Evolutionary conservation across 108 stramenopile genomes (phyloP), one percentile per base, ranked within the genome.

Genomic region (Cyclotella distinguenda): DNA sequence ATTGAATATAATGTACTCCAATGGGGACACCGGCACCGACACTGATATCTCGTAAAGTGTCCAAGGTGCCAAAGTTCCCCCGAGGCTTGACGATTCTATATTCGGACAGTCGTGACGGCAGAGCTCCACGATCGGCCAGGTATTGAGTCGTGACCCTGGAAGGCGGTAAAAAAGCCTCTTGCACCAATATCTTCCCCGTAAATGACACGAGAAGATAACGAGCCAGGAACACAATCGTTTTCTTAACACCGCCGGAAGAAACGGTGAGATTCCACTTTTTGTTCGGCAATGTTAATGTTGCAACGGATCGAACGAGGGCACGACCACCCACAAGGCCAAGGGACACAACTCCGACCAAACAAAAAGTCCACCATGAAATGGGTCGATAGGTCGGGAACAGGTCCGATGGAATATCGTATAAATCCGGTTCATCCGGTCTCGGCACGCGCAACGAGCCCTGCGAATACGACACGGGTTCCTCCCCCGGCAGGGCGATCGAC

Each of bases 61-160:
- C n/a, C n/a, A n/a, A n/a, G 43, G 9, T 25, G 44, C 16, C 51
- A 34, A 21, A 22, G n/a, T 44, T 35, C 1, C 10, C 9, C 21
- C 58, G 9, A 21, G 76, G 74, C 13, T 50, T 68, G 10, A 81
- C 62, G 5, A 42, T 18, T 55, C 79, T 53, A 60, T 83, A 88
- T 8, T 60, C 57, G 18, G 91, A 93, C 32, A 88, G 61, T 10
- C 21, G 51, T 3, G 85, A 85, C 1, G 91, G 91, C 26, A 89
- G 55, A 21, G 49, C 72, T 25, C 66, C 82, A 15, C 68, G 60
- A 38, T 82, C 76, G 23, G 60, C 25, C 43, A 93, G 60, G 21
- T 53, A 53, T 10, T 62, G 21, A 18, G 74, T 83, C 1, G 86
- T 73, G 2, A 88, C 76, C n/a, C 88, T 71, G 1, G 84, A 80